Base-by-base conservation (phyloP, 352 stramenopile genomes). In the Nannochloropsis limnetica region DNA sequence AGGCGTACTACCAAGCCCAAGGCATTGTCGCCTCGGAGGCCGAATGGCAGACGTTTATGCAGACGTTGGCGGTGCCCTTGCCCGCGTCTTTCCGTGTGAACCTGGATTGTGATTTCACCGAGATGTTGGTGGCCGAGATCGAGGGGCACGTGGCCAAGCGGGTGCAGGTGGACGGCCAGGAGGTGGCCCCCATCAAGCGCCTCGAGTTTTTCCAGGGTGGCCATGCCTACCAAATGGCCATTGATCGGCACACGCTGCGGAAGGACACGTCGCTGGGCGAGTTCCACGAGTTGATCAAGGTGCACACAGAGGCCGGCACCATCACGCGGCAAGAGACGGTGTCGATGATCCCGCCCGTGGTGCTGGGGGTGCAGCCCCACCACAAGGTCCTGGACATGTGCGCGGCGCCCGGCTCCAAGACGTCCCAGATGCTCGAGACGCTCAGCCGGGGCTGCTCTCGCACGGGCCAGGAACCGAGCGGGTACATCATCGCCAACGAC, bases 301-400 rank as follows among this genome's bases (percentile, higher is more conserved):
- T 94, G 80, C 90, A 98, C 61, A 97, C 92, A 15, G 89, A 95
- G 83, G 92, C 90, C 68, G 95, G 96, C 37, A 95, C 90, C 80
- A 95, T 99, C 80, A 98, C 95, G 23, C 93, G 97, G 49, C 97
- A 99, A 88, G 97, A 99, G 85, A 91, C 96, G 3, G 97, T 98
- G 81, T 98, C 92, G 84, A 99, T 99, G 96, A 95, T 99, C 80
- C 97, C 97, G 22, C 96, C 96, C 23, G 91, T 99, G 68, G 93
- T 99, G 61, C 89, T 99, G 28, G 90, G 94, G 82, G 94, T 97
- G 20, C 86, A 98, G 85, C 91, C 92, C 27, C 89, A 97, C 85
- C 93, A 98, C 89, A 74, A 85, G 80, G 89, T 97, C 45, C 90
- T 98, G n/a, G 95, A 98, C 88, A 97, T 98, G 93, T 98, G 95